Conservation (phyloP, 805 yeast species). For the Yueomyces sp. region DNA sequence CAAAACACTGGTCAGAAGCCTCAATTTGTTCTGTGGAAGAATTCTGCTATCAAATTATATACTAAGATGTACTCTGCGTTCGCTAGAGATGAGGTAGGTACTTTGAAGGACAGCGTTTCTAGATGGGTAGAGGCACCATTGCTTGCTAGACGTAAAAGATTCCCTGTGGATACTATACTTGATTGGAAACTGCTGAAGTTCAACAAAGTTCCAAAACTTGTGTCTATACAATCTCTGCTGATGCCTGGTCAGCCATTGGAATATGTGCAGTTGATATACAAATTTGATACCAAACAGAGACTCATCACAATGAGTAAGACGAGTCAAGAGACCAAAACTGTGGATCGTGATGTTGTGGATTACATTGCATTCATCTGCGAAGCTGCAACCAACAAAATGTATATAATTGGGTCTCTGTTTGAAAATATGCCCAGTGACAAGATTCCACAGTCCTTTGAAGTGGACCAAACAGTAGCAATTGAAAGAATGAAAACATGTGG, state of each 20-base stretch:
- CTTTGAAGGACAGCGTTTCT: conserved; percentile 34
- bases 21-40: conserved; percentile 66
- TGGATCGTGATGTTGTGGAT: conserved; percentile 44
- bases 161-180: conserved; percentile 47
- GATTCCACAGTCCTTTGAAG: conserved; percentile 17
- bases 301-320: conserved; percentile 35
- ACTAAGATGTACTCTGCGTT: conserved; percentile 73
- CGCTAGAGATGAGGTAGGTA: conserved; percentile 41
- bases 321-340: conserved; percentile 32
- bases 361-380: conserved; percentile 50
- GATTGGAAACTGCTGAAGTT: conserved; percentile 71
- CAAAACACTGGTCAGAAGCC: conserved; percentile 59
- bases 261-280: conserved; percentile 47
- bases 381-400: conserved; percentile 41
- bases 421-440: conserved; percentile 37
- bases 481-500: conserved; percentile 21
- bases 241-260: conserved; percentile 40
- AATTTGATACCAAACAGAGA: conserved; percentile 49
- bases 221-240: conserved; percentile 57
- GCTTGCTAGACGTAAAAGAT: conserved; percentile 33
- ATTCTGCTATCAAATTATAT: conserved; percentile 64
- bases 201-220: conserved; percentile 56
- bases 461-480: conserved; percentile 14
- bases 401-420: conserved; percentile 55
- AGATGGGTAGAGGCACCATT: conserved; percentile 55